phyloP scores from a whole-genome alignment of 345 rosid species.

The Bretschneidera sinensis region DNA sequence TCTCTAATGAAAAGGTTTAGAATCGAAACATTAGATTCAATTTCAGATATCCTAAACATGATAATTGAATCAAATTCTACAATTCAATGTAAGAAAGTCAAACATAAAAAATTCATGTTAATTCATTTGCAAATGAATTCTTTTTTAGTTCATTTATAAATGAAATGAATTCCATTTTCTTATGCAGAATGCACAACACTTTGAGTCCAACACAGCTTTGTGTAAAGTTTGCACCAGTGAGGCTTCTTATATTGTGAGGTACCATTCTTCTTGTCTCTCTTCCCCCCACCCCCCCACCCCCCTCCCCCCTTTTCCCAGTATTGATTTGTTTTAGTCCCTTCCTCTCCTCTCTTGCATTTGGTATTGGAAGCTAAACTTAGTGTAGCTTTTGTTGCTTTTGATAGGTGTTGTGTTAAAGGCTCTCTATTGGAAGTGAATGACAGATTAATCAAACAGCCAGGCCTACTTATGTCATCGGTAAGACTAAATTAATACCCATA shows the following conservation, averaged over 20 bases:
- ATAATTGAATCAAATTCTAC: too few relatives aligned
- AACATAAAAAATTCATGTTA: too few relatives aligned
- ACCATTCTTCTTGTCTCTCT: slow-evolving; percentile 11
- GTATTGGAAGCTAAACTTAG: background rate
- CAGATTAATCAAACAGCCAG: slow-evolving; percentile 64
- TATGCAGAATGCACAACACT: slow-evolving; percentile 81
- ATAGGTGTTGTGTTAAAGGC: slow-evolving; percentile 93
- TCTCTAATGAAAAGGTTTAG: too few relatives aligned
- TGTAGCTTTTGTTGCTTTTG: slow-evolving; percentile 19
- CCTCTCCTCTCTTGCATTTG: background rate
- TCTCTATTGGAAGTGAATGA: slow-evolving; percentile 90
- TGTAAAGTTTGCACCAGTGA: slow-evolving; percentile 75
- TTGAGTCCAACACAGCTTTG: slow-evolving; percentile 77
- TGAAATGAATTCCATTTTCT: too few relatives aligned
- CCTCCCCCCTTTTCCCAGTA: background rate
- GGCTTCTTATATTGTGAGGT: slow-evolving; percentile 74
- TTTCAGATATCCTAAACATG: too few relatives aligned
- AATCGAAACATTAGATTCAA: too few relatives aligned
- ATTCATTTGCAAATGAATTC: too few relatives aligned
- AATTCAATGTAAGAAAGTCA: too few relatives aligned
- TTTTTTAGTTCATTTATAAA: too few relatives aligned
- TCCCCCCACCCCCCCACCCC: too few relatives aligned
- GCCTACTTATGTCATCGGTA: slow-evolving; percentile 66
- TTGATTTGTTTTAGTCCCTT: background rate
- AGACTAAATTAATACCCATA: slow-evolving; percentile 16